A percentile compares a stretch with the other conserved stretches of the same genome.
Evolutionary conservation across 73 alveolate genomes (phyloP).

Genomic region (Paramecium pentaurelia): DNA sequence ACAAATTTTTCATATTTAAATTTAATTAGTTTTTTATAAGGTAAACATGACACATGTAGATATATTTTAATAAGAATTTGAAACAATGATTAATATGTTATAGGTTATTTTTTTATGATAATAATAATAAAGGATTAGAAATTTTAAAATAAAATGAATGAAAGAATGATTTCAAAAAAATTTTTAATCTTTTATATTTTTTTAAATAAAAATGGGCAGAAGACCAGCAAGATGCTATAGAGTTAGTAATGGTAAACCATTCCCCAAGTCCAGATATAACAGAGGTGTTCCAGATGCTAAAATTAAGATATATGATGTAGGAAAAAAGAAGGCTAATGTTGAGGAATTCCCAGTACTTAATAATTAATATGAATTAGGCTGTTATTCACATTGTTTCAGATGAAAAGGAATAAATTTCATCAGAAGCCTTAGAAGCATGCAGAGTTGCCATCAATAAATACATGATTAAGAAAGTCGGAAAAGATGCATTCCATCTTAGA

Average conservation of each 20-base stretch:
- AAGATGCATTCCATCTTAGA: conserved; percentile 97
- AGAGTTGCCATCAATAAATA: conserved; percentile 98
- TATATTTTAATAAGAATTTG: neutral
- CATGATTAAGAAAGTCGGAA: conserved; percentile 87
- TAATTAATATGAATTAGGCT: conserved; percentile 31
- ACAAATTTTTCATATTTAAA: neutral
- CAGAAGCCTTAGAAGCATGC: conserved; percentile 99
- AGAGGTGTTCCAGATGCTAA: conserved; percentile 99
- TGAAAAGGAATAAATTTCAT: conserved; percentile 95
- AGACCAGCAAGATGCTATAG: conserved; percentile 98
- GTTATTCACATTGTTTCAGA: conserved; percentile 92
- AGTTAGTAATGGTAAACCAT: conserved; percentile 94
- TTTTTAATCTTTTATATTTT: conserved; percentile 22
- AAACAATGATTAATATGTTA: neutral
- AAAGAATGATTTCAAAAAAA: neutral
- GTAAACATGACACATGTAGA: neutral
- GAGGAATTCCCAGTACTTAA: conserved; percentile 86
- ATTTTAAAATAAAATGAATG: neutral
- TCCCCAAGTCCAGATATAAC: conserved; percentile 97
- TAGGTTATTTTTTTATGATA: neutral
- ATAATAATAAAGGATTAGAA: neutral
- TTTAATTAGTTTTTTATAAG: neutral
- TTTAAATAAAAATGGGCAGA: conserved; percentile 77
- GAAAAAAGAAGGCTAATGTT: conserved; percentile 86
- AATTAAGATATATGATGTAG: conserved; percentile 95